Percentiles rank a stretch among this genome's conserved stretches.
Conservation (phyloP, 2,329 filamentous ascomycete genomes). For the Raffaelea ambrosiae region DNA sequence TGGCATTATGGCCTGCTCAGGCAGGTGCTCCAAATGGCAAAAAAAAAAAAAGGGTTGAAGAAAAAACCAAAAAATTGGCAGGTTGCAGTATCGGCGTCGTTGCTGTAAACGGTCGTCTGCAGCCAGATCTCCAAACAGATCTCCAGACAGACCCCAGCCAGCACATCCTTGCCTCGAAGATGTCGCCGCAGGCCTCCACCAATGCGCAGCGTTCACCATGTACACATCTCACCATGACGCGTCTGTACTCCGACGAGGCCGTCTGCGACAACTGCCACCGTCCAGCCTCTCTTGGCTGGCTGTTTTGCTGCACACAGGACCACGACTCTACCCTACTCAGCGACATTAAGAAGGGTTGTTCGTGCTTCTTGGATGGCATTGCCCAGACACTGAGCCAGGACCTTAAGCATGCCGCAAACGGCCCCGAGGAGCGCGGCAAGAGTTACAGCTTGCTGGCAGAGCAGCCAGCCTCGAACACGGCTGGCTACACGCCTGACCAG, state of each 20-base stretch:
- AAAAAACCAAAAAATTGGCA: too few relatives aligned
- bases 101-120: too few relatives aligned
- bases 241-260: constrained; percentile 46
- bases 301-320: constrained; percentile 67
- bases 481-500: constrained; percentile 37
- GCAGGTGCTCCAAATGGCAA: too few relatives aligned
- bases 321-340: constrained; percentile 32
- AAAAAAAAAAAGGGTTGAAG: too few relatives aligned
- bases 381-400: constrained; percentile 22
- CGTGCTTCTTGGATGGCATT: constrained; percentile 26
- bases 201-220: constrained; percentile 29
- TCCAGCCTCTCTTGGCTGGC: constrained; percentile 54
- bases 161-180: too few relatives aligned
- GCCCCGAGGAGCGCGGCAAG: too few relatives aligned
- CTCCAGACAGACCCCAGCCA: too few relatives aligned
- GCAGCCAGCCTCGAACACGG: constrained; percentile 30
- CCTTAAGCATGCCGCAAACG: constrained; percentile 3
- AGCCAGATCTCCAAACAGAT: too few relatives aligned
- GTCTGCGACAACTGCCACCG: constrained; percentile 51
- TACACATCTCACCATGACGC: constrained; percentile 61
- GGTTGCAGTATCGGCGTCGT: too few relatives aligned
- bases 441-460: constrained; percentile 32
- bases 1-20: too few relatives aligned
- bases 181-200: too few relatives aligned
- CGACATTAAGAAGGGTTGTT: constrained; percentile 15